Percentiles rank a stretch among this genome's conserved stretches.
Conservation (phyloP, 1,284 basidiomycete species). For the Lignosus rhinocerotis region DNA sequence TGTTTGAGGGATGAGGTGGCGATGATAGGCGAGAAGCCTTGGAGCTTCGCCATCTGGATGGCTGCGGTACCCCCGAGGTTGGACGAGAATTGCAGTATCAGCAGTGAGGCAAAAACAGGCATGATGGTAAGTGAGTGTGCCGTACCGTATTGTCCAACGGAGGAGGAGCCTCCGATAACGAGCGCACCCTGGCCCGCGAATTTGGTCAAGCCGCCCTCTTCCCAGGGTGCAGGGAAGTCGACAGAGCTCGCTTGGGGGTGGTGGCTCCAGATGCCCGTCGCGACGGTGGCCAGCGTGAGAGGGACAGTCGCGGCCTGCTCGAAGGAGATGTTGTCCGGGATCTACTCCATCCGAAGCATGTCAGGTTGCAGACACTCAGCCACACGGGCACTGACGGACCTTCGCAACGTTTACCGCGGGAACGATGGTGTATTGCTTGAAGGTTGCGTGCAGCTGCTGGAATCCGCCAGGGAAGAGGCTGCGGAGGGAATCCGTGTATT, state of each 20-base stretch:
- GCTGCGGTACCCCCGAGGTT: too few species aligned
- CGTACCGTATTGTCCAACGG: constrained; percentile 38
- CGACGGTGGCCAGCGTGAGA: constrained; percentile 30
- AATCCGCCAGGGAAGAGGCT: constrained; percentile 31
- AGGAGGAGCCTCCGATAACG: constrained; percentile 37
- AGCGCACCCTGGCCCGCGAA: constrained; percentile 33
- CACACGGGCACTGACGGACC: constrained; percentile 18
- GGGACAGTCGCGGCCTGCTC: constrained; percentile 36
- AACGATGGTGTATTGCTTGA: constrained; percentile 37
- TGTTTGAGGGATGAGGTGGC: constrained; percentile 47
- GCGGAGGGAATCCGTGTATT: not conserved
- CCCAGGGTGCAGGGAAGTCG: constrained; percentile 26
- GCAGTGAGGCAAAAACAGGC: not conserved
- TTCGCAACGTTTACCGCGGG: constrained; percentile 32
- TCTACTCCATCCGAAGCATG: constrained; percentile 14
- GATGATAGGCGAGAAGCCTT: constrained; percentile 50
- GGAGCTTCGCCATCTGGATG: constrained; percentile 46
- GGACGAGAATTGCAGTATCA: not conserved
- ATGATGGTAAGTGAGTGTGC: not conserved
- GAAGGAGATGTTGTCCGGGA: constrained; percentile 32
- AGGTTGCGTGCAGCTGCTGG: constrained; percentile 24
- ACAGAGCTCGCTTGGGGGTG: constrained; percentile 10
- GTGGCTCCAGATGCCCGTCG: constrained; percentile 29
- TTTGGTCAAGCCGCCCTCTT: constrained; percentile 23
- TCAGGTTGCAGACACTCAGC: not conserved